A percentile compares a stretch with the other conserved stretches of the same genome.
phyloP scores from a whole-genome alignment of 768 basidiomycete genomes.

The Rhodosporidiobolus sp. region DNA sequence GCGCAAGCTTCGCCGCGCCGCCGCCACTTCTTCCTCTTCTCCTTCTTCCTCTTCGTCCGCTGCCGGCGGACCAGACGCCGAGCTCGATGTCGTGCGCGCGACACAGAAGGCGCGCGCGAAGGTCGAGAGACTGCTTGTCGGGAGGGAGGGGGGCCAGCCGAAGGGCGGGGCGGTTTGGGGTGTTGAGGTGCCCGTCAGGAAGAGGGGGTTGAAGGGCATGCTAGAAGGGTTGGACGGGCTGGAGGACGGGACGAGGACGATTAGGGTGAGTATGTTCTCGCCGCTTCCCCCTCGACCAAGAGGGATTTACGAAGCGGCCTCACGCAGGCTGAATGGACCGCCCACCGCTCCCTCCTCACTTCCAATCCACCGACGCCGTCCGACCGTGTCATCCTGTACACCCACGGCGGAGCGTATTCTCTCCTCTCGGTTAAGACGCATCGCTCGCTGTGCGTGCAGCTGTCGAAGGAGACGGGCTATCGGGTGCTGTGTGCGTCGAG shows the following conservation, averaged over 20 bases:
- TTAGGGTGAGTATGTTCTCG: constrained; percentile 89
- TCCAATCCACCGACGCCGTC: constrained; percentile 50
- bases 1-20: neutral
- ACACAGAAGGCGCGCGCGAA: neutral
- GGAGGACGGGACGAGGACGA: constrained; percentile 71
- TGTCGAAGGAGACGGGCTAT: constrained; percentile 77
- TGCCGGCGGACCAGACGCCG: no score
- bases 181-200: constrained; percentile 75
- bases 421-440: constrained; percentile 82
- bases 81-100: neutral
- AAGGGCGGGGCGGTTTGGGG: constrained; percentile 81
- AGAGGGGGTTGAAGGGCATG: constrained; percentile 69
- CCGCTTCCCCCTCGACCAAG: constrained; percentile 48
- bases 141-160: constrained; percentile 61
- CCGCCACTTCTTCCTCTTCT: no score
- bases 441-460: constrained; percentile 75
- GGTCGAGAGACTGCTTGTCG: constrained; percentile 57
- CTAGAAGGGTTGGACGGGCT: constrained; percentile 66
- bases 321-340: constrained; percentile 65
- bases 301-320: constrained; percentile 47
- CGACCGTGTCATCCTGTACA: constrained; percentile 78
- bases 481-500: constrained; percentile 61
- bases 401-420: constrained; percentile 93
- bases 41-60: no score
- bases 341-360: constrained; percentile 6